Evolutionary conservation across 2,329 filamentous ascomycete species (phyloP).

Genomic region (Cadophora sp.): DNA sequence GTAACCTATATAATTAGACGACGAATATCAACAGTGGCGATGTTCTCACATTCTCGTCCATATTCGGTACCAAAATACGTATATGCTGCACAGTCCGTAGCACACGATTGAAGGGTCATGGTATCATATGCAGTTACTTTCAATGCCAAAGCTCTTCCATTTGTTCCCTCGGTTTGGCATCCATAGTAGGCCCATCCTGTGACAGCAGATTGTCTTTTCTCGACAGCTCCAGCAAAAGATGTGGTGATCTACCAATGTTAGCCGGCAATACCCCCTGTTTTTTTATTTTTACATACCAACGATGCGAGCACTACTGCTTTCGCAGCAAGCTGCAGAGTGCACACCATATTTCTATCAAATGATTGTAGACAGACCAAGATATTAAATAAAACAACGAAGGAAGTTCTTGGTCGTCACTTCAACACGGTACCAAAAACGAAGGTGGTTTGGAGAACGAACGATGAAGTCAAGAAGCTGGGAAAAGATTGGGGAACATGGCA

Average conservation of each 20-base stretch:
- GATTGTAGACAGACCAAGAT: not conserved
- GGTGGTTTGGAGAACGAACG: not conserved
- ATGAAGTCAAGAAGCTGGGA: not conserved
- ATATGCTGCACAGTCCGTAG: slow-evolving; percentile 32
- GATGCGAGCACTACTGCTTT: slow-evolving; percentile 18
- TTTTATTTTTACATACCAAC: slow-evolving; percentile 9
- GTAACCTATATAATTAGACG: slow-evolving; percentile 26
- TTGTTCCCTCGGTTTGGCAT: slow-evolving; percentile 45
- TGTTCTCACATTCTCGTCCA: slow-evolving; percentile 28
- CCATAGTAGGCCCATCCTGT: slow-evolving; percentile 40
- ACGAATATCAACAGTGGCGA: not conserved
- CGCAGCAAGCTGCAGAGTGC: slow-evolving; percentile 19
- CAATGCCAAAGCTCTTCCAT: slow-evolving; percentile 36
- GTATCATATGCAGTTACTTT: slow-evolving; percentile 28
- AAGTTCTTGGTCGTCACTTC: not conserved
- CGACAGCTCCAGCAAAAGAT: slow-evolving; percentile 21
- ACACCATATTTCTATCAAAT: slow-evolving; percentile 17
- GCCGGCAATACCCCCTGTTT: not conserved
- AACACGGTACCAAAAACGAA: not conserved
- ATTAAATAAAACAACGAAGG: not conserved
- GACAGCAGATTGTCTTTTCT: slow-evolving; percentile 24
- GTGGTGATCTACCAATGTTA: slow-evolving; percentile 12
- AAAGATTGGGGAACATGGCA: not conserved
- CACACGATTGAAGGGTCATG: slow-evolving; percentile 42
- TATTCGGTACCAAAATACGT: slow-evolving; percentile 36